Evolutionary conservation across 2,329 filamentous ascomycete genomes (phyloP), one percentile per base, ranked within the genome.

Genomic region (Gaeumannomyces tritici): DNA sequence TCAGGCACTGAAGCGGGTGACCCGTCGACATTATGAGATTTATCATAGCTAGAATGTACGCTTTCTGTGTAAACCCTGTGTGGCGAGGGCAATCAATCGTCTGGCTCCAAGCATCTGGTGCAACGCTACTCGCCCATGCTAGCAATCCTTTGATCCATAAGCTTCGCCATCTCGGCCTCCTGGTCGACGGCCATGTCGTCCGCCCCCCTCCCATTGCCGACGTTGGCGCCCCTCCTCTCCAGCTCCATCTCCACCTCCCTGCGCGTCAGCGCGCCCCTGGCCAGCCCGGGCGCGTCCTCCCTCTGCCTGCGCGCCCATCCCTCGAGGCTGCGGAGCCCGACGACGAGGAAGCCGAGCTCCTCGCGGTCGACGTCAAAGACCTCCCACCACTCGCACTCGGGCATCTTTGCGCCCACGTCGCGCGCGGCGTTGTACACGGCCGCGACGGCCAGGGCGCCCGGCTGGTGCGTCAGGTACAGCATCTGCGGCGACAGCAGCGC

Each of bases 281-380:
- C 69, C 21, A 80, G 71, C 26, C 73, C 74, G n/a, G 77, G 77
- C 77, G 85, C 82, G 60, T 80, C 81, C 60, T 80, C 79, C 68
- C 75, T 81, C 69, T 90, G 86, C 55, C 79, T 79, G 64, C 75
- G 76, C 62, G 86, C 85, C 75, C 89, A 91, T 0, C 84, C 86
- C 65, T 89, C 87, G 62, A 96, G 77, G 69, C 93, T 97, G 65
- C 86, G 80, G 83, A 97, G 84, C 0, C 83, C 92, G 13, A 97
- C 90, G 4, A 96, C 92, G 63, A 98, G 75, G 68, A 98, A 98
- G 0, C 95, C 95, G 47, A 99, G 80, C 72, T 96, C 92, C 77
- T 99, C 95, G 60, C 95, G 82, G 69, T 97, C 93, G 9, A 95
- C 90, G 74, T 99, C 95, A 73, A 98, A 98, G 0, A 98, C 91